phyloP scores from a whole-genome alignment of 306 rosid species.

The Myrica gale region DNA sequence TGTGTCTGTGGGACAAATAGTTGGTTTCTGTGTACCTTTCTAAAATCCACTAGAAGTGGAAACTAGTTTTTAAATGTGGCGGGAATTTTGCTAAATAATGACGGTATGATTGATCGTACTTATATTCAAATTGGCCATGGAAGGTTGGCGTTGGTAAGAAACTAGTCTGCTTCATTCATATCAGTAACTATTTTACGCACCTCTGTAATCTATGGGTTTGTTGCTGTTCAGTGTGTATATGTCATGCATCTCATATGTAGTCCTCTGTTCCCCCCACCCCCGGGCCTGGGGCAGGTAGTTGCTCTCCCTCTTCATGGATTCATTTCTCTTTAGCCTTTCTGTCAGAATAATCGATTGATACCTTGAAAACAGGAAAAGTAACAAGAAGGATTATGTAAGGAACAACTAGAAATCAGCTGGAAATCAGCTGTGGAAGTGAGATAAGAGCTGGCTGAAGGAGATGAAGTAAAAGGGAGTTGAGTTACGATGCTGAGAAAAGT shows the following conservation, averaged over 20 bases:
- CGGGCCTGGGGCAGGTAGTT: no score
- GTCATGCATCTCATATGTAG: background rate
- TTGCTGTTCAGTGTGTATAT: background rate
- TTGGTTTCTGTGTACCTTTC: background rate
- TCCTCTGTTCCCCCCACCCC: background rate
- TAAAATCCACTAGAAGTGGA: background rate
- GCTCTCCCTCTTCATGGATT: background rate
- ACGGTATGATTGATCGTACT: background rate
- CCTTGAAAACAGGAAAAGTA: slow-evolving; percentile 37
- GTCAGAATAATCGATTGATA: background rate
- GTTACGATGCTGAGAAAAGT: no score
- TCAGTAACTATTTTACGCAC: background rate
- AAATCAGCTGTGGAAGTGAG: no score
- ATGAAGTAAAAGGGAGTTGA: no score
- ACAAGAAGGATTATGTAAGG: slow-evolving; percentile 40
- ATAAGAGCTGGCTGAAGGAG: no score
- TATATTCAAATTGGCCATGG: background rate
- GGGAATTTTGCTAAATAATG: background rate
- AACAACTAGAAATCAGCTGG: no score
- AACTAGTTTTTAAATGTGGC: background rate
- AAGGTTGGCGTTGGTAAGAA: background rate
- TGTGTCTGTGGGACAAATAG: background rate
- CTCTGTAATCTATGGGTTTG: background rate
- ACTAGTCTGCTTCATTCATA: background rate
- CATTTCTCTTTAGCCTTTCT: background rate